Conservation (phyloP, 1,139 yeast species). For the Geotrichum citri-aurantii region DNA sequence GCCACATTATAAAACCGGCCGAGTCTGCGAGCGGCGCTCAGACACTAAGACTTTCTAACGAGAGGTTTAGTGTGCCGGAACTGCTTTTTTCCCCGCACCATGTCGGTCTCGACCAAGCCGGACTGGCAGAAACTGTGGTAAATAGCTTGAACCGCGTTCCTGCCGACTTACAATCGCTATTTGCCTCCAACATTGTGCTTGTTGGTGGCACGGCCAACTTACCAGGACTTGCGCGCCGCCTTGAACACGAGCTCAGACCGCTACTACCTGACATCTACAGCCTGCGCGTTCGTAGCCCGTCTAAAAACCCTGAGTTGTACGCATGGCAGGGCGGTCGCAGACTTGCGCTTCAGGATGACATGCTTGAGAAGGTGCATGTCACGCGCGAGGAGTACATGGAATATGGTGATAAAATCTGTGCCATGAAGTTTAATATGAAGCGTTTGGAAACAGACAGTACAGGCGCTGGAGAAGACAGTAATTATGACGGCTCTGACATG, state of each 20-base stretch:
- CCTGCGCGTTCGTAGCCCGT: conserved; percentile 47
- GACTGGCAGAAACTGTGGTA: conserved; percentile 63
- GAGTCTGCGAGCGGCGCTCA: conserved; percentile 49
- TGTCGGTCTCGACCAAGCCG: conserved; percentile 69
- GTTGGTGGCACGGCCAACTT: conserved; percentile 79
- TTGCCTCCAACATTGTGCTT: conserved; percentile 71
- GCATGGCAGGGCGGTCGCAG: conserved; percentile 56
- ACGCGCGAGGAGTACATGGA: conserved; percentile 78
- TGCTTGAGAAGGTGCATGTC: conserved; percentile 52
- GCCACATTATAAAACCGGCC: conserved; percentile 7
- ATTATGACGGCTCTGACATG: neutral
- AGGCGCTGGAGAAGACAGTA: neutral
- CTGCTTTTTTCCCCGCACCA: conserved; percentile 81
- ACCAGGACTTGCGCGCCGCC: conserved; percentile 59
- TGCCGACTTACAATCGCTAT: conserved; percentile 64
- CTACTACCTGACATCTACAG: conserved; percentile 33
- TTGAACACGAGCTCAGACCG: conserved; percentile 37
- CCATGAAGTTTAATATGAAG: conserved; percentile 21
- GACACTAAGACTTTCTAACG: conserved; percentile 65
- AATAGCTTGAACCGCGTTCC: conserved; percentile 70
- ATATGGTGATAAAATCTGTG: conserved; percentile 54
- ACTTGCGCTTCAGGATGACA: conserved; percentile 47
- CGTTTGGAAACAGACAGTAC: conserved; percentile 6
- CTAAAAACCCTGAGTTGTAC: conserved; percentile 39
- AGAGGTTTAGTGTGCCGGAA: conserved; percentile 84